phyloP scores from a whole-genome alignment of 176 grass and related monocot genomes.

The Juncus effusus region DNA sequence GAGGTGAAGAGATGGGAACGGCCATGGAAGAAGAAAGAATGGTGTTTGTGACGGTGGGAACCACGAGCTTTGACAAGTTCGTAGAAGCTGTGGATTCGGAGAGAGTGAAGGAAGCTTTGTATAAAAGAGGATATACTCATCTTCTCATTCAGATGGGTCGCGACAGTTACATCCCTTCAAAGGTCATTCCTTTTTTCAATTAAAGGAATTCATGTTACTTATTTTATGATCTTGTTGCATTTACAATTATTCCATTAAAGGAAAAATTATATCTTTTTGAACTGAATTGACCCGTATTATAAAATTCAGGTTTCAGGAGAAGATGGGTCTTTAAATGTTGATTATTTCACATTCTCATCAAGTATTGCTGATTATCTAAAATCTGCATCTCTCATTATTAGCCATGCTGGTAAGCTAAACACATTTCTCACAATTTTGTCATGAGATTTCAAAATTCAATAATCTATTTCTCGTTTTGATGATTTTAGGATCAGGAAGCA shows the following conservation, averaged over 20 bases:
- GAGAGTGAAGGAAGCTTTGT: conserved; percentile 49
- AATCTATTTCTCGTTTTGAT: neutral
- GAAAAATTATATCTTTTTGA: neutral
- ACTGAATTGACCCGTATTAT: neutral
- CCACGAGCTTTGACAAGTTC: neutral
- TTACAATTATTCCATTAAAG: too few relatives aligned
- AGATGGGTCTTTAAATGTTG: conserved; percentile 47
- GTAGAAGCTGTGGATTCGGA: neutral
- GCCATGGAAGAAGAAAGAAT: neutral
- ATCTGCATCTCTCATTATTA: conserved; percentile 71
- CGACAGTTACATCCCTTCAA: neutral
- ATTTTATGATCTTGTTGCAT: too few relatives aligned
- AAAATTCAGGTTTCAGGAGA: neutral
- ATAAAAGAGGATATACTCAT: neutral
- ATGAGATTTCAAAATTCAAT: too few relatives aligned
- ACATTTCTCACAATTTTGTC: too few relatives aligned
- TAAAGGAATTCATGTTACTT: too few relatives aligned
- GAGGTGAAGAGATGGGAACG: neutral
- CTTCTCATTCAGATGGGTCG: neutral
- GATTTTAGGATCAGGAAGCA: conserved; percentile 69
- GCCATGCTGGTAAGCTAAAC: conserved; percentile 62
- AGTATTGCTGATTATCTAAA: conserved; percentile 64
- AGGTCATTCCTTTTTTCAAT: neutral
- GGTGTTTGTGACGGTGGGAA: neutral
- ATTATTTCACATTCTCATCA: conserved; percentile 83